phyloP scores from a whole-genome alignment of 257 asterid species.

The Verbascum thapsus region DNA sequence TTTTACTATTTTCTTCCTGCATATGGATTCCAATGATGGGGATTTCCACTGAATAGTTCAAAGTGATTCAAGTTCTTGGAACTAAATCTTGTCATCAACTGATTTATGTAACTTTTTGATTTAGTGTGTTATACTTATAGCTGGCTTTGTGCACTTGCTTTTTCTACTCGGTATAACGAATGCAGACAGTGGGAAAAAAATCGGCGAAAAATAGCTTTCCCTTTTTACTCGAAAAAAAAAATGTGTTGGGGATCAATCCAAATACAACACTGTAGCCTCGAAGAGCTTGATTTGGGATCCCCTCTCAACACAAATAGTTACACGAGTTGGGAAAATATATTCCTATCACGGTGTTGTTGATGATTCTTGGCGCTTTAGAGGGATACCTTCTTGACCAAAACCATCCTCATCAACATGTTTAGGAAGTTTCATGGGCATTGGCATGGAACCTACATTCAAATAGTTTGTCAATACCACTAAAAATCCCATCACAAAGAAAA shows the following conservation, averaged over 20 bases:
- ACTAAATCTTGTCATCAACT: too few relatives aligned
- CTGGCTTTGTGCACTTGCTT: background rate
- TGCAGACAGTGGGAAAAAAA: background rate
- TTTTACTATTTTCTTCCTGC: background rate
- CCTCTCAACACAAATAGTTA: slow-evolving; percentile 28
- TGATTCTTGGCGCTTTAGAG: slow-evolving; percentile 75
- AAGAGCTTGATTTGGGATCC: slow-evolving; percentile 23
- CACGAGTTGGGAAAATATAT: slow-evolving; percentile 22
- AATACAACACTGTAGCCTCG: slow-evolving; percentile 47
- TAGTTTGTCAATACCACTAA: background rate
- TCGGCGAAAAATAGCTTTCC: background rate
- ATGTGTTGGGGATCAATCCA: slow-evolving; percentile 23
- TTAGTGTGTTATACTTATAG: too few relatives aligned
- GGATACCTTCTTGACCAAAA: slow-evolving; percentile 77
- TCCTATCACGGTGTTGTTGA: slow-evolving; percentile 51
- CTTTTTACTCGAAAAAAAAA: slow-evolving; percentile 16
- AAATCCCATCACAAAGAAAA: background rate
- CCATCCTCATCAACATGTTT: slow-evolving; percentile 65
- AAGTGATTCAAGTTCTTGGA: background rate
- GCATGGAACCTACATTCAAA: slow-evolving; percentile 43
- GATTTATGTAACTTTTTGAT: too few relatives aligned
- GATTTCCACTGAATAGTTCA: background rate
- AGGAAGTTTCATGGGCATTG: slow-evolving; percentile 41
- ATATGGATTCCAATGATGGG: background rate
- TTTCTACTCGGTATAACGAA: background rate